phyloP scores from a whole-genome alignment of 2,329 filamentous ascomycete species.

The Emergomyces orientalis region DNA sequence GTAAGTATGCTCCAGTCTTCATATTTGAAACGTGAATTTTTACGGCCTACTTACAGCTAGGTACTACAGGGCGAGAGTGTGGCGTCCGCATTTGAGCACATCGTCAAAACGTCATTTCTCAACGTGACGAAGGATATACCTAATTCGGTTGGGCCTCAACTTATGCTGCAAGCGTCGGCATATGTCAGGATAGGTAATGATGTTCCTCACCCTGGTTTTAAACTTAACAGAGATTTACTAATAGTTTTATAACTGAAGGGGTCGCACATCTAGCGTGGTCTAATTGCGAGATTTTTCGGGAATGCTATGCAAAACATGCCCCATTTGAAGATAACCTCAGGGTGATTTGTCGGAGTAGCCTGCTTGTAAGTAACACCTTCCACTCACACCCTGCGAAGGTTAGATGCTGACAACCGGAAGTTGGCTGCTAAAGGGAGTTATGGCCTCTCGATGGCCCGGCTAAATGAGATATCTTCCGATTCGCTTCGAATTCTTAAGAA shows the following conservation, averaged over 20 bases:
- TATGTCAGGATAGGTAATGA: slow-evolving; percentile 64
- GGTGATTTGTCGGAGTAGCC: slow-evolving; percentile 61
- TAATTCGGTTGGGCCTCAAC: slow-evolving; percentile 62
- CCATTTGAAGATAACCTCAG: slow-evolving; percentile 72
- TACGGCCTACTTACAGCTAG: neutral
- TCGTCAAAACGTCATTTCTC: slow-evolving; percentile 74
- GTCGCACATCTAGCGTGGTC: slow-evolving; percentile 45
- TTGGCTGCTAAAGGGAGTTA: slow-evolving; percentile 60
- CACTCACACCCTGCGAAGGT: slow-evolving; percentile 9
- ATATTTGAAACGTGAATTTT: neutral
- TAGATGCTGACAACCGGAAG: slow-evolving; percentile 18
- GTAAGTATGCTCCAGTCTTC: slow-evolving; percentile 46
- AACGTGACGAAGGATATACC: slow-evolving; percentile 68
- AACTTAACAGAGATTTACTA: neutral
- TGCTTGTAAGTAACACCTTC: slow-evolving; percentile 38
- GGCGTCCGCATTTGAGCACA: slow-evolving; percentile 59
- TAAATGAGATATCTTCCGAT: slow-evolving; percentile 53
- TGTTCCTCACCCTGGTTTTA: neutral
- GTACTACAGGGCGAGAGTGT: slow-evolving; percentile 46
- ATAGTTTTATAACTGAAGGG: slow-evolving; percentile 35
- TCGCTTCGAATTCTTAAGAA: slow-evolving; percentile 64
- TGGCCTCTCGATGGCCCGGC: slow-evolving; percentile 52
- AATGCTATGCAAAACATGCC: slow-evolving; percentile 56
- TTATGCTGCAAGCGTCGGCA: slow-evolving; percentile 61
- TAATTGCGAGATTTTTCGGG: slow-evolving; percentile 63